phyloP scores from a whole-genome alignment of 73 alveolate species.

The Breviolum minutum region DNA sequence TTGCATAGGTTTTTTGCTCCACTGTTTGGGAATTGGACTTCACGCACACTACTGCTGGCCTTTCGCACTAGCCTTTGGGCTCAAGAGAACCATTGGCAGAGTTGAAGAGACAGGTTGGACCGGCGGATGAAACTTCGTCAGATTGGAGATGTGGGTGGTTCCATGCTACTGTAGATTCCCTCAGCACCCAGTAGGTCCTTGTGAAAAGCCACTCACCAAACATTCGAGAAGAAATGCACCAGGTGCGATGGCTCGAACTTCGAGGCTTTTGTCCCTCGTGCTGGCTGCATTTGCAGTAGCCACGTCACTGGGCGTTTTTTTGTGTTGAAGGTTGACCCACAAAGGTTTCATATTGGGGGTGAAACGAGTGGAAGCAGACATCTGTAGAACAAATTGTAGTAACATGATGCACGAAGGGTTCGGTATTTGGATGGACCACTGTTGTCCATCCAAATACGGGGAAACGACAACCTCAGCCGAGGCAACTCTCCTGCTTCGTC shows the following conservation, averaged over 20 bases:
- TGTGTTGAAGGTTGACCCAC: not conserved
- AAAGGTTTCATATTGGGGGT: not conserved
- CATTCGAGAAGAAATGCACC: not conserved
- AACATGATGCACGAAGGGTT: not conserved
- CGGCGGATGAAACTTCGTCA: too few relatives aligned
- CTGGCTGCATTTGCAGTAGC: slow-evolving; percentile 80
- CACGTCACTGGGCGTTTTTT: not conserved
- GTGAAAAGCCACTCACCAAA: not conserved
- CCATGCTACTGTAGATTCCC: not conserved
- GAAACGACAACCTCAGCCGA: not conserved
- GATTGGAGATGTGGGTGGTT: too few relatives aligned
- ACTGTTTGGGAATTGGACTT: not conserved
- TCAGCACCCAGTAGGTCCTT: not conserved
- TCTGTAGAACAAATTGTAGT: not conserved
- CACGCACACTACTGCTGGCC: not conserved
- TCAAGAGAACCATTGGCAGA: slow-evolving; percentile 23
- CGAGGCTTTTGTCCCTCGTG: slow-evolving; percentile 72
- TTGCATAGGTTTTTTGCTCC: not conserved
- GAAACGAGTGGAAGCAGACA: not conserved
- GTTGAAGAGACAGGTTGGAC: not conserved
- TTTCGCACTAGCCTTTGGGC: not conserved
- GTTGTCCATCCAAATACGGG: not conserved
- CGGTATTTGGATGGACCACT: not conserved
- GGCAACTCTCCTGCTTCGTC: slow-evolving; percentile 71
- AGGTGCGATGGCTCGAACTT: slow-evolving; percentile 58